Base-by-base conservation (phyloP, 2,329 filamentous ascomycete genomes). In the Eurotiales sp. region DNA sequence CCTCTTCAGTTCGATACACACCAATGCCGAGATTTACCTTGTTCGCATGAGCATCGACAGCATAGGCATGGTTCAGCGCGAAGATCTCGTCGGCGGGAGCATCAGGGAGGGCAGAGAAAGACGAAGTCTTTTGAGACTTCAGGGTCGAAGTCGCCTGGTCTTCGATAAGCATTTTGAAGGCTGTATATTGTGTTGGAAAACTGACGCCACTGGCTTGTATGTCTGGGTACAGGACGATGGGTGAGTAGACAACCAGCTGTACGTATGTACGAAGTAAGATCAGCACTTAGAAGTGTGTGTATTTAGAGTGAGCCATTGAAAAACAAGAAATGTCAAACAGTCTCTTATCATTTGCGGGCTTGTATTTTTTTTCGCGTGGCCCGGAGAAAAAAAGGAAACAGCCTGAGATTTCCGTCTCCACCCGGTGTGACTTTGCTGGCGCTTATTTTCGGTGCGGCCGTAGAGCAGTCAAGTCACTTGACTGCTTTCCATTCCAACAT, bases 11-110 rank as follows among this genome's bases (percentile, higher is more conserved):
- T 67, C 91, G 82, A 74, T 96, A 96, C 54, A 91, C 90, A 62
- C 91, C 91, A 72, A 96, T 78, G 67, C 90, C 89, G 70, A 96
- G 73, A 72, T 96, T 91, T 63, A 96, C 87, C 76, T 96, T 96
- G 68, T 87, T 80, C 41, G 76, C 67, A 62, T 74, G 72, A 23
- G 80, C 73, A 67, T 96, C 91, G 53, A 85, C 86, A 66, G 82
- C 83, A 78, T 85, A 96, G 56, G 88, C 89, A 55, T 86, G 83
- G 81, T 90, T 89, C 64, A 96, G 76, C 47, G 90, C 90, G 69
- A 96, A 96, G 70, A 96, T 83, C 61, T 91, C 84, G 72, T 96
- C 91, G 69, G 93, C 88, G 41, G 91, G 90, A 55, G 91, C 90
- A 72, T 91, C 86, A 61, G 88, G 88, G 56, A 96, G 87, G 59